Percentiles rank a stretch among this genome's conserved stretches.
These are phyloP conservation scores for Citrus unshiu DNA, from an alignment of 345 rosid species.

Conservation along the genomic window DNA sequence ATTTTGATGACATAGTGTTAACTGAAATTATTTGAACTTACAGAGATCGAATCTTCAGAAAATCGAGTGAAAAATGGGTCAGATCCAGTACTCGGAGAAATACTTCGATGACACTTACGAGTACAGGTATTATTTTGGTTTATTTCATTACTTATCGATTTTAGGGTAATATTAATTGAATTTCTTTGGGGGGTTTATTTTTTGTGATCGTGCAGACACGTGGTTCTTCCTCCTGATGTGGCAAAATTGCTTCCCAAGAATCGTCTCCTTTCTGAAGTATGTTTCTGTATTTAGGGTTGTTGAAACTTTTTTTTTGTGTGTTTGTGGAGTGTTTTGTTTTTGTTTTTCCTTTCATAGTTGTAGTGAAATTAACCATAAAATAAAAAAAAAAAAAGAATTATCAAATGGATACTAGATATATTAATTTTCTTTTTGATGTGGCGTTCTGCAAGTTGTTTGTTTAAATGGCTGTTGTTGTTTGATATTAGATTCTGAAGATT, in stretches of 20 bases:
- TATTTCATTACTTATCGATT: not conserved
- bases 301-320: not conserved
- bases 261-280: constrained; percentile 87
- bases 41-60: not conserved
- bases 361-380: not conserved
- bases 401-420: not conserved
- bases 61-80: constrained; percentile 54
- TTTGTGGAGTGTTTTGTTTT: too few species aligned
- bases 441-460: not conserved
- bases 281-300: not conserved
- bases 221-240: constrained; percentile 90
- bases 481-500: not conserved
- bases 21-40: not conserved
- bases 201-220: constrained; percentile 58
- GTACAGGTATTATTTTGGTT: constrained; percentile 50
- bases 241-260: constrained; percentile 95
- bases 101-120: constrained; percentile 90
- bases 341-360: not conserved
- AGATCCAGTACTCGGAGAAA: constrained; percentile 98
- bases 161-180: not conserved
- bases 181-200: not conserved
- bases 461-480: not conserved
- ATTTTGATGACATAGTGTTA: not conserved
- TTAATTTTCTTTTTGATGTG: not conserved
- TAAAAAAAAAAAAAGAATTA: not conserved